phyloP scores from a whole-genome alignment of 2,329 filamentous ascomycete species.

The Bertia moriformis region DNA sequence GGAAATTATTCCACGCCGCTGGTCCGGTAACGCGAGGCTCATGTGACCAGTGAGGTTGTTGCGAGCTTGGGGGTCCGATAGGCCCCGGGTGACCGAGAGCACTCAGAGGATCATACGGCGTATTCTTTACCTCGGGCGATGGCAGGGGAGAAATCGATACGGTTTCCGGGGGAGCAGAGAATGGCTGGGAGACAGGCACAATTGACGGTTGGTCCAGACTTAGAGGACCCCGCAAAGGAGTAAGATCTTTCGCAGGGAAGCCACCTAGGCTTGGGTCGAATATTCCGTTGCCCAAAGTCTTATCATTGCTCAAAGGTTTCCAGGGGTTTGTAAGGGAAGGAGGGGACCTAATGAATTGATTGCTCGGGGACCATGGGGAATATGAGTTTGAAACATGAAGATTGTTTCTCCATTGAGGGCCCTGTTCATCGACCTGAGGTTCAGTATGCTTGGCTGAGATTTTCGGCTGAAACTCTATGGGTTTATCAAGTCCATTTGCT shows the following conservation, averaged over 20 bases:
- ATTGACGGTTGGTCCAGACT: slow-evolving; percentile 13
- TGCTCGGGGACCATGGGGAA: slow-evolving; percentile 10
- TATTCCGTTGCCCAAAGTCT: slow-evolving; percentile 47
- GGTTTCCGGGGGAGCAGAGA: slow-evolving; percentile 14
- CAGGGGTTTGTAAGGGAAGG: slow-evolving; percentile 33
- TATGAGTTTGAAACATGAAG: slow-evolving; percentile 18
- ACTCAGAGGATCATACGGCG: slow-evolving; percentile 19
- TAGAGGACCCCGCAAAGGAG: slow-evolving; percentile 21
- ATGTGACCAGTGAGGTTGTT: slow-evolving; percentile 7
- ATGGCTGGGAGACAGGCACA: background rate
- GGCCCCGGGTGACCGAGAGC: slow-evolving; percentile 24
- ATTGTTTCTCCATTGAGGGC: slow-evolving; percentile 18
- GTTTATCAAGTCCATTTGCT: slow-evolving; percentile 8
- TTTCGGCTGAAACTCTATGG: slow-evolving; percentile 1
- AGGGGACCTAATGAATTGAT: slow-evolving; percentile 14
- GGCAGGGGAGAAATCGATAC: slow-evolving; percentile 16
- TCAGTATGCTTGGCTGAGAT: slow-evolving; percentile 6
- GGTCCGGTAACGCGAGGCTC: background rate
- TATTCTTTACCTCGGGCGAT: slow-evolving; percentile 20
- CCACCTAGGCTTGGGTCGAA: slow-evolving; percentile 37
- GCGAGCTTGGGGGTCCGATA: slow-evolving; percentile 25
- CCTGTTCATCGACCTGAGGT: slow-evolving; percentile 15
- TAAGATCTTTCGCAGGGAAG: slow-evolving; percentile 25
- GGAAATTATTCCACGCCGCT: background rate
- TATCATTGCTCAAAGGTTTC: slow-evolving; percentile 38